A percentile compares a stretch with the other conserved stretches of the same genome.
Evolutionary conservation across 306 rosid genomes (phyloP).

Genomic region (Gillenia trifoliata): DNA sequence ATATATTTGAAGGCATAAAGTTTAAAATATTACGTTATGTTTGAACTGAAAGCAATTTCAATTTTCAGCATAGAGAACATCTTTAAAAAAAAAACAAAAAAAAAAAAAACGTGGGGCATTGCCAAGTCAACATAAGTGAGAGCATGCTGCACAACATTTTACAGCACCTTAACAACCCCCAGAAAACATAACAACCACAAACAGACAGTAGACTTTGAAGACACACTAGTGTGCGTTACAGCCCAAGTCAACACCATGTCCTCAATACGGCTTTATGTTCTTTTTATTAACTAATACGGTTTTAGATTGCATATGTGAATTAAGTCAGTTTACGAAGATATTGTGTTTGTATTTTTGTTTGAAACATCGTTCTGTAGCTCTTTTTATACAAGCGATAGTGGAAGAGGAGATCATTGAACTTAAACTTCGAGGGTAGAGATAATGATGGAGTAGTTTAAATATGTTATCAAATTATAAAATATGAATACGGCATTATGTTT

Average conservation of each 20-base stretch:
- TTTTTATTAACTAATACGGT: too few species aligned
- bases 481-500: too few species aligned
- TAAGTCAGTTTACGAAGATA: neutral
- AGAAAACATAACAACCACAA: neutral
- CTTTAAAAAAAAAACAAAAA: neutral
- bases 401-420: too few species aligned
- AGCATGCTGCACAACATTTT: neutral
- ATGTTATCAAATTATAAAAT: too few species aligned
- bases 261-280: slow-evolving; percentile 4
- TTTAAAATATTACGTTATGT: too few species aligned
- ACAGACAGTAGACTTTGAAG: neutral
- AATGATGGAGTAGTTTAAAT: too few species aligned
- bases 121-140: neutral
- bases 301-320: neutral
- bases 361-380: too few species aligned
- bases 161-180: neutral
- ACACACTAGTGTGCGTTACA: neutral
- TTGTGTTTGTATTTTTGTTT: neutral
- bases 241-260: slow-evolving; percentile 12
- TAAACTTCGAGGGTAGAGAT: too few species aligned
- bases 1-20: neutral
- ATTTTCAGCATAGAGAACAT: neutral
- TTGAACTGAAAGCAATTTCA: too few species aligned
- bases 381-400: too few species aligned
- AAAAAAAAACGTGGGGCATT: neutral